phyloP scores from a whole-genome alignment of 192 early-diverging fungal genomes.

The Coemansia sp. region DNA sequence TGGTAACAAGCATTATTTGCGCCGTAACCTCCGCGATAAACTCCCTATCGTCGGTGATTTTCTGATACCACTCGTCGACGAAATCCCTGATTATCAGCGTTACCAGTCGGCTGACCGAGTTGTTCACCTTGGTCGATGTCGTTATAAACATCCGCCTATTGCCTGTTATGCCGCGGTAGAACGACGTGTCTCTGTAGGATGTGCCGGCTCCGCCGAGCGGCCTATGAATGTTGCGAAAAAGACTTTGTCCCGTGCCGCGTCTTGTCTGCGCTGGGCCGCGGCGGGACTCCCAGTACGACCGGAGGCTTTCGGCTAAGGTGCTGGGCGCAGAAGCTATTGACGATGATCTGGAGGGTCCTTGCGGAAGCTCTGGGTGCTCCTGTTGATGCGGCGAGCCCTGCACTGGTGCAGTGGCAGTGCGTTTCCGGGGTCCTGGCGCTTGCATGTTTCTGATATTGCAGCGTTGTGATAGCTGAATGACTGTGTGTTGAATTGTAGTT shows the following conservation, averaged over 20 bases:
- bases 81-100: constrained; percentile 42
- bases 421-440: not conserved
- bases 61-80: constrained; percentile 45
- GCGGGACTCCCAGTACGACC: constrained; percentile 47
- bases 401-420: constrained; percentile 7
- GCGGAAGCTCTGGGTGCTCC: constrained; percentile 4
- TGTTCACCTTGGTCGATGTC: constrained; percentile 26
- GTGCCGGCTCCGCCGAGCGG: constrained; percentile 7
- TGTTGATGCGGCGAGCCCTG: constrained; percentile 5
- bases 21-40: constrained; percentile 28
- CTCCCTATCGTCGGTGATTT: constrained; percentile 47
- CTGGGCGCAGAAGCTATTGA: constrained; percentile 41
- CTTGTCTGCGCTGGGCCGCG: constrained; percentile 19
- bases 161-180: not conserved
- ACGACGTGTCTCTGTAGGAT: not conserved
- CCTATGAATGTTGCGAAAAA: constrained; percentile 37
- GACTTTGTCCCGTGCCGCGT: not conserved
- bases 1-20: constrained; percentile 32
- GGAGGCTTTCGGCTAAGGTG: constrained; percentile 44
- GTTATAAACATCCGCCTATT: constrained; percentile 14
- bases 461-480: too few relatives aligned
- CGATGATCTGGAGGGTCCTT: constrained; percentile 25
- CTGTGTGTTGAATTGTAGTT: too few relatives aligned
- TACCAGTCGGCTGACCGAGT: constrained; percentile 27
- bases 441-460: not conserved